Conservation (phyloP, 2,329 filamentous ascomycete species). For the Diplodia intermedia region DNA sequence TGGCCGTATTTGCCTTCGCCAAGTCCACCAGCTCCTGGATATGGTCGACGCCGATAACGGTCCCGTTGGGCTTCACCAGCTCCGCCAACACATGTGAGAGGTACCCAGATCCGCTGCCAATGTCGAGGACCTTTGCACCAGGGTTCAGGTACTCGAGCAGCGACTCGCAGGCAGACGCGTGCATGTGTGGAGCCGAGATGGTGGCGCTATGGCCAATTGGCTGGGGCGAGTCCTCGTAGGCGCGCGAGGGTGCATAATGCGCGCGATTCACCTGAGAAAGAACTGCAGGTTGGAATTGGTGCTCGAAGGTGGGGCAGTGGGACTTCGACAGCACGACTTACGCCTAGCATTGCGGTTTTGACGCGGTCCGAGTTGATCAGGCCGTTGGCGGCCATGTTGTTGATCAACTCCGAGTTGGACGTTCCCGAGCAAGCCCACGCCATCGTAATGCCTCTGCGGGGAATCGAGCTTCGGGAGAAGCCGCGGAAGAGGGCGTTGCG, state of each 20-base stretch:
- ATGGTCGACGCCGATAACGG: conserved; percentile 58
- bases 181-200: conserved; percentile 77
- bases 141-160: conserved; percentile 65
- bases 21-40: conserved; percentile 56
- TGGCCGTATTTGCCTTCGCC: conserved; percentile 51
- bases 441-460: conserved; percentile 62
- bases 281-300: neutral
- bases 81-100: conserved; percentile 88
- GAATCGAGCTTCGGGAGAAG: conserved; percentile 7
- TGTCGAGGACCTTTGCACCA: conserved; percentile 57
- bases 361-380: conserved; percentile 77
- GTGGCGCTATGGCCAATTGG: conserved; percentile 71
- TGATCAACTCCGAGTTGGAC: conserved; percentile 76
- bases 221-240: conserved; percentile 79
- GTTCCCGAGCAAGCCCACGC: conserved; percentile 85
- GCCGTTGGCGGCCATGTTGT: conserved; percentile 74
- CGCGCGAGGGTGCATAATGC: conserved; percentile 74
- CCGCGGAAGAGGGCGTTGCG: conserved; percentile 13
- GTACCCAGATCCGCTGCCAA: conserved; percentile 67
- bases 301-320: neutral
- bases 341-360: conserved; percentile 79
- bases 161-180: conserved; percentile 69
- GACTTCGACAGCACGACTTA: conserved; percentile 46
- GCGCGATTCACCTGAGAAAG: conserved; percentile 77
- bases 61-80: conserved; percentile 63